Conservation (phyloP, 495 filamentous ascomycete species). For the Pseudomonodictys pantanalensis region DNA sequence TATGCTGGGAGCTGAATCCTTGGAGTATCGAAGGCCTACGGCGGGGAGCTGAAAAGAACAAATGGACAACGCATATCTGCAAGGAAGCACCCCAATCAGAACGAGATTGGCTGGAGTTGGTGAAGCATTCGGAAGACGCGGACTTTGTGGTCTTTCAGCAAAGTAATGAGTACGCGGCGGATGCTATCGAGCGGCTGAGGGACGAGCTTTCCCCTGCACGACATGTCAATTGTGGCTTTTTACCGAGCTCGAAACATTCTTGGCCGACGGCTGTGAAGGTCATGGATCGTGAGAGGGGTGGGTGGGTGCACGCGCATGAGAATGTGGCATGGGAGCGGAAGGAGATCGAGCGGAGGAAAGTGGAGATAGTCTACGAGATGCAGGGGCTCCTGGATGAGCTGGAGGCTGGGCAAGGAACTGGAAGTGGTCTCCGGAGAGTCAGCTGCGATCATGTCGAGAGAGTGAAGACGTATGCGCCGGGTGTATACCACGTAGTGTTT, state of each 20-base stretch:
- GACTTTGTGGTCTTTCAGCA: slow-evolving; percentile 67
- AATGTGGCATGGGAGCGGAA: slow-evolving; percentile 69
- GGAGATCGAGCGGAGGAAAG: slow-evolving; percentile 57
- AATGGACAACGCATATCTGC: slow-evolving; percentile 48
- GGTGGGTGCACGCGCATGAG: slow-evolving; percentile 83
- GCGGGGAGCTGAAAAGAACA: slow-evolving; percentile 66
- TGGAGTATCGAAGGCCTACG: slow-evolving; percentile 83
- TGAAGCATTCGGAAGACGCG: slow-evolving; percentile 39
- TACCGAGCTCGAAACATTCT: slow-evolving; percentile 64
- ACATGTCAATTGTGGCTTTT: slow-evolving; percentile 79
- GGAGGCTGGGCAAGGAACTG: slow-evolving; percentile 10
- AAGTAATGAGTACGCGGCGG: slow-evolving; percentile 58
- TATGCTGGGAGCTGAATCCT: slow-evolving; percentile 85
- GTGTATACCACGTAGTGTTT: slow-evolving; percentile 83
- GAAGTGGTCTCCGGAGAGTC: slow-evolving; percentile 29
- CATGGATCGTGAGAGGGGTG: slow-evolving; percentile 50
- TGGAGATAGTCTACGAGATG: slow-evolving; percentile 44
- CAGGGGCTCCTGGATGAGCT: slow-evolving; percentile 18
- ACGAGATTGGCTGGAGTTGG: slow-evolving; percentile 23
- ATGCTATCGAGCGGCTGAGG: slow-evolving; percentile 44
- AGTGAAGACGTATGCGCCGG: slow-evolving; percentile 92
- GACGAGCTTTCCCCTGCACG: slow-evolving; percentile 40
- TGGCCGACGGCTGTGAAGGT: slow-evolving; percentile 67
- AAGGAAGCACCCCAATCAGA: neutral
- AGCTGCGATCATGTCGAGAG: slow-evolving; percentile 67